Evolutionary conservation across 2,329 filamentous ascomycete genomes (phyloP).

Genomic region (Sporothrix phasma): DNA sequence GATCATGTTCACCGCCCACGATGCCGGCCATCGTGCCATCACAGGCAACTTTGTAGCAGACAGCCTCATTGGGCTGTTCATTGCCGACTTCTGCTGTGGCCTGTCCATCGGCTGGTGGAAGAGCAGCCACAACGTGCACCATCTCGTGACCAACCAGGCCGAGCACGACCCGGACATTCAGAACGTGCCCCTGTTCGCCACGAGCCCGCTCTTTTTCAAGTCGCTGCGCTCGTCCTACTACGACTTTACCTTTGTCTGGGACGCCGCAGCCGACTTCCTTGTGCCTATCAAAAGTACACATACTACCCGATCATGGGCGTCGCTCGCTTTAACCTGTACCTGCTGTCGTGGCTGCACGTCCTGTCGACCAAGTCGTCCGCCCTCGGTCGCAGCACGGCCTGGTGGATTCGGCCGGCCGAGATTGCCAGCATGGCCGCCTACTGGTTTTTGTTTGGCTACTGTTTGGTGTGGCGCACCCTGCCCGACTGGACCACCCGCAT

Average conservation of each 20-base stretch:
- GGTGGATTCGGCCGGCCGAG: slow-evolving; percentile 60
- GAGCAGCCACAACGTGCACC: slow-evolving; percentile 58
- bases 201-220: slow-evolving; percentile 54
- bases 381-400: slow-evolving; percentile 47
- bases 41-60: slow-evolving; percentile 49
- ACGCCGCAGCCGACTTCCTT: slow-evolving; percentile 48
- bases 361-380: slow-evolving; percentile 43
- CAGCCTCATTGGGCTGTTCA: slow-evolving; percentile 50
- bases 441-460: slow-evolving; percentile 60
- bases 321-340: slow-evolving; percentile 63
- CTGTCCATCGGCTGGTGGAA: slow-evolving; percentile 62
- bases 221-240: slow-evolving; percentile 57
- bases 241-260: slow-evolving; percentile 53
- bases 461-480: slow-evolving; percentile 49
- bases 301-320: slow-evolving; percentile 60
- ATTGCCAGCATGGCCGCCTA: slow-evolving; percentile 53
- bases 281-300: slow-evolving; percentile 54
- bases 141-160: slow-evolving; percentile 55
- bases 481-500: slow-evolving; percentile 49
- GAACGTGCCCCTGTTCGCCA: slow-evolving; percentile 60
- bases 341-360: slow-evolving; percentile 57
- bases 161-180: slow-evolving; percentile 53
- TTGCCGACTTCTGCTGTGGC: slow-evolving; percentile 56
- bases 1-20: slow-evolving; percentile 59
- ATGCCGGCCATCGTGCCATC: slow-evolving; percentile 54